These are phyloP conservation scores for Ramaria sp. DNA, from an alignment of 768 basidiomycete species.

Conservation along the genomic window DNA sequence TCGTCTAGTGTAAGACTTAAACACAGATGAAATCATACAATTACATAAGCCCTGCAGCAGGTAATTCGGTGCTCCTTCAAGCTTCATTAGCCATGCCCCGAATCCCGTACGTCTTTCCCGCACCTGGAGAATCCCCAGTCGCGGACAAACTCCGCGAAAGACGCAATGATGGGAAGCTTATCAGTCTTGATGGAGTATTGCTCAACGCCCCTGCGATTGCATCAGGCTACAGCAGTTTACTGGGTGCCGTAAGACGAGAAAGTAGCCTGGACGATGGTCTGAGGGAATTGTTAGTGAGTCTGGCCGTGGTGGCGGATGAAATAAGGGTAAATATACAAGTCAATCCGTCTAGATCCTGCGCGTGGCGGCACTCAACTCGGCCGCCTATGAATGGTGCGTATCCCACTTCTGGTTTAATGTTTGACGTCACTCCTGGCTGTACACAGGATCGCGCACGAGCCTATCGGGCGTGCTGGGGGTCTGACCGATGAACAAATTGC, in stretches of 20 bases:
- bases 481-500: slow-evolving; percentile 44
- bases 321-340: neutral
- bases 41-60: neutral
- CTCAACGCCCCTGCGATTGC: slow-evolving; percentile 16
- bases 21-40: too few species aligned
- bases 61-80: neutral
- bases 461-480: slow-evolving; percentile 38
- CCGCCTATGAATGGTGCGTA: slow-evolving; percentile 15
- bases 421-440: neutral
- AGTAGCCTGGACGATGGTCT: slow-evolving; percentile 12
- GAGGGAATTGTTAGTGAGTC: slow-evolving; percentile 13
- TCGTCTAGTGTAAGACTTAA: too few species aligned
- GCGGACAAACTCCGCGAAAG: slow-evolving; percentile 14
- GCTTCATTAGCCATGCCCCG: slow-evolving; percentile 14
- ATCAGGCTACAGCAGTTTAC: slow-evolving; percentile 10
- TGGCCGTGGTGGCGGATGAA: neutral
- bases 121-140: slow-evolving; percentile 9
- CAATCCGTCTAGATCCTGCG: slow-evolving; percentile 12
- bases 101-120: slow-evolving; percentile 13
- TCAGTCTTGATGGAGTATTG: slow-evolving; percentile 13
- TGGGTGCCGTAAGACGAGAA: slow-evolving; percentile 11
- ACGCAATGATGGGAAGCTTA: slow-evolving; percentile 12
- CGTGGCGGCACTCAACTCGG: slow-evolving; percentile 14
- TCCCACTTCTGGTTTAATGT: neutral
- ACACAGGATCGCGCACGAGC: slow-evolving; percentile 47